These are phyloP conservation scores for Saccharomyces hybrid DNA, from an alignment of 1,139 yeast genomes.

Conservation along the genomic window DNA sequence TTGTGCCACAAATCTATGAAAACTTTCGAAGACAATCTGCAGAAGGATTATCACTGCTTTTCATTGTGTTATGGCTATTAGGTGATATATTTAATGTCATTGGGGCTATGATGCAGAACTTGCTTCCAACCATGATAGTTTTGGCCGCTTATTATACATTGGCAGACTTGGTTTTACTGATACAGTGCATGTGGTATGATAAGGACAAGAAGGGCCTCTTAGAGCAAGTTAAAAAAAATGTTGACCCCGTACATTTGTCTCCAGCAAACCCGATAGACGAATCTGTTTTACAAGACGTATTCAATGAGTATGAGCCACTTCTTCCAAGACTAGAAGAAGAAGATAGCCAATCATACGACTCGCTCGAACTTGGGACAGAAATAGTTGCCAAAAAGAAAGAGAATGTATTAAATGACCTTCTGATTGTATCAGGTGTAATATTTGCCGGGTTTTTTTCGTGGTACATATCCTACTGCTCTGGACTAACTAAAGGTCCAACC, in stretches of 20 bases:
- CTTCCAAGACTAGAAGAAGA: conserved; percentile 15
- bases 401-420: conserved; percentile 36
- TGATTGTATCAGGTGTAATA: conserved; percentile 64
- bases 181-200: conserved; percentile 76
- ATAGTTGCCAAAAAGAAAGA: conserved; percentile 5
- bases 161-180: conserved; percentile 75
- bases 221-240: conserved; percentile 16
- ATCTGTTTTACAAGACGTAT: conserved; percentile 54
- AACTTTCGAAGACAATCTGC: conserved; percentile 76
- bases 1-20: conserved; percentile 94
- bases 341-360: conserved; percentile 8
- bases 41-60: conserved; percentile 77
- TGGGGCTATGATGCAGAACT: conserved; percentile 82
- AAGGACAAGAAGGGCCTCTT: conserved; percentile 32
- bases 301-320: conserved; percentile 34
- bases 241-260: conserved; percentile 72
- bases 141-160: conserved; percentile 85
- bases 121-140: conserved; percentile 85
- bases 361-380: conserved; percentile 4
- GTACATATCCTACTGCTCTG: conserved; percentile 52
- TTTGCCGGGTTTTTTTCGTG: conserved; percentile 80
- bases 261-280: conserved; percentile 85
- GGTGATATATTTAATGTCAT: conserved; percentile 89
- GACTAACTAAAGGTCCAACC: conserved; percentile 10
- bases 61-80: conserved; percentile 76